Evolutionary conservation across 1,284 basidiomycete species (phyloP), one percentile per base, ranked within the genome.

Genomic region (Cryptococcus amylolentus): DNA sequence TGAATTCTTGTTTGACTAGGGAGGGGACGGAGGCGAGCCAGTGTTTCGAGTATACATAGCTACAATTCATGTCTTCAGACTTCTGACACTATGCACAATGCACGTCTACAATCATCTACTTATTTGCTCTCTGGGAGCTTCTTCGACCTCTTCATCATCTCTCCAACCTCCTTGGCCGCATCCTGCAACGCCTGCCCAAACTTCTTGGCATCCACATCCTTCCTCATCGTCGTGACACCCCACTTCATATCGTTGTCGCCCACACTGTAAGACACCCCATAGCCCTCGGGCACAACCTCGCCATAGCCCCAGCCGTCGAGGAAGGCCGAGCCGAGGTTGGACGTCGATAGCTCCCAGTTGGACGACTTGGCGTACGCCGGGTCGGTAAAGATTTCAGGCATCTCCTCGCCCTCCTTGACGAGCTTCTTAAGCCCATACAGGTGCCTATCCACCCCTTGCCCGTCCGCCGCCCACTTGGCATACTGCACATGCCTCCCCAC

Each of bases 261-360:
- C 72, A 98, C 95, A 2, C 90, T 84, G 78, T 98, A 98, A 39
- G 91, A 87, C 41, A 97, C 79, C 10, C 96, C 95, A 71, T 91
- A 98, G 14, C 95, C 96, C 66, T 97, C 91, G 7, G 87, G 83
- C 0, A 93, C 90, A 45, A 95, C 91, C 83, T 97, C 91, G 12
- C 94, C 94, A 73, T 95, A 98, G 35, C 95, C 95, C 94, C 95
- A 97, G 39, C 92, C 92, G 66, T 94, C 89, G 49, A 98, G 81
- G 75, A 84, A 91, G 58, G 84, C 83, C 52, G 85, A 88, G 52
- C 87, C 88, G 62, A 98, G 81, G 76, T 97, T 89, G 65, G 86
- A 89, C 5, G 95, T 98, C 47, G 87, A 90, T 63, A 98, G 79
- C 77, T 93, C 88, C 96, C 95, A 98, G 73, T 93, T 89, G 53